Conservation (phyloP, 768 basidiomycete species). For the Boletellus emodensis region DNA sequence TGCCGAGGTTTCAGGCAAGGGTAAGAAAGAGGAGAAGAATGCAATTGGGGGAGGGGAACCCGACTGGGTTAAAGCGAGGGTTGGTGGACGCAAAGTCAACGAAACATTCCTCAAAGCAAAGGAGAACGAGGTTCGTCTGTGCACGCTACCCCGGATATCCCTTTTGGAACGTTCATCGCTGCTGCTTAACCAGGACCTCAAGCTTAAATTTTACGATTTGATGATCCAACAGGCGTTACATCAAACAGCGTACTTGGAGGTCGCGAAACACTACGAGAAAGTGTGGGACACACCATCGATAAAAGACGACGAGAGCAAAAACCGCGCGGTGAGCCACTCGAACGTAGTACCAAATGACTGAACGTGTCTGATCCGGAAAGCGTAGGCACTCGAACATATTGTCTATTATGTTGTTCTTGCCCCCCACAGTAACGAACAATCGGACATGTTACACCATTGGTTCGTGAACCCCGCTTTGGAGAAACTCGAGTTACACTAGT, state of each 20-base stretch:
- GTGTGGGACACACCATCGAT: constrained; percentile 97
- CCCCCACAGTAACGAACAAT: constrained; percentile 94
- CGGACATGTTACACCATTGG: constrained; percentile 90
- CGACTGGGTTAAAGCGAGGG: constrained; percentile 91
- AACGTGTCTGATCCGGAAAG: constrained; percentile 3
- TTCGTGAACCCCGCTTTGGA: constrained; percentile 72
- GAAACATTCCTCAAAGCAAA: constrained; percentile 87
- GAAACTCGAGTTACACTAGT: constrained; percentile 86
- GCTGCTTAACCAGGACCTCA: constrained; percentile 66
- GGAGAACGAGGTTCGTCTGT: constrained; percentile 71
- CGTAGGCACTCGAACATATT: constrained; percentile 88
- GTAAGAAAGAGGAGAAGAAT: constrained; percentile 49
- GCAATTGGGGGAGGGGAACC: constrained; percentile 68
- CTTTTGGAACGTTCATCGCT: background rate
- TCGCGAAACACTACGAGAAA: constrained; percentile 92
- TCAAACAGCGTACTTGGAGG: constrained; percentile 82
- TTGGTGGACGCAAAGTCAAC: constrained; percentile 92
- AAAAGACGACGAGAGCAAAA: constrained; percentile 77
- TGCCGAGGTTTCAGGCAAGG: constrained; percentile 52
- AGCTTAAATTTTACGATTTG: constrained; percentile 92
- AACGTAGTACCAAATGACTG: background rate
- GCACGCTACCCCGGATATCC: background rate
- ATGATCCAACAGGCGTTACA: constrained; percentile 95
- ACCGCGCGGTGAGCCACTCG: constrained; percentile 50
- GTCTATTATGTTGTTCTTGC: constrained; percentile 93